phyloP scores from a whole-genome alignment of 257 asterid species.

The Catharanthus roseus region DNA sequence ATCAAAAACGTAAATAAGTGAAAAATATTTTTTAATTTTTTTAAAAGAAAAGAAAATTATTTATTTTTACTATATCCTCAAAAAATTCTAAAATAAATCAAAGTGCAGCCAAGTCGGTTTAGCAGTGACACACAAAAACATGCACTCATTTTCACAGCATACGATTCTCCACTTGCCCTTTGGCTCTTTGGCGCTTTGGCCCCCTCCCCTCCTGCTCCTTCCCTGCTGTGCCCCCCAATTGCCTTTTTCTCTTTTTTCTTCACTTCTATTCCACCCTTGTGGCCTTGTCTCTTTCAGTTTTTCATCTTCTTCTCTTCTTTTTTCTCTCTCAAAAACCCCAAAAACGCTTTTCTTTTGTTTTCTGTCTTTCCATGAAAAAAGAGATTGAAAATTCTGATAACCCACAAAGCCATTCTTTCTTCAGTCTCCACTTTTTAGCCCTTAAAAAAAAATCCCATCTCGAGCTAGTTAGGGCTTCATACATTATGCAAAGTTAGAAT shows the following conservation, averaged over 20 bases:
- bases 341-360: slow-evolving; percentile 29
- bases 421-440: not conserved
- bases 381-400: slow-evolving; percentile 19
- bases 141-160: slow-evolving; percentile 4
- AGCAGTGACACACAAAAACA: slow-evolving; percentile 1
- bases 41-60: no score
- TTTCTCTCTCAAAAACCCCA: slow-evolving; percentile 37
- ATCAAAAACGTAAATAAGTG: no score
- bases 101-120: no score
- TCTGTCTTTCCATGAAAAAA: slow-evolving; percentile 36
- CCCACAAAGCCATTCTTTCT: slow-evolving; percentile 19
- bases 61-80: no score
- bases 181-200: not conserved
- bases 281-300: slow-evolving; percentile 18
- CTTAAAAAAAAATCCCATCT: slow-evolving; percentile 14
- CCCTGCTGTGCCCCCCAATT: not conserved
- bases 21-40: no score
- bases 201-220: not conserved
- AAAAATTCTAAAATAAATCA: no score
- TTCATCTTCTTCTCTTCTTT: slow-evolving; percentile 22
- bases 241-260: slow-evolving; percentile 2
- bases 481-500: slow-evolving; percentile 18
- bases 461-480: slow-evolving; percentile 37
- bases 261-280: not conserved
- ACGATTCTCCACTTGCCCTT: slow-evolving; percentile 13